phyloP scores from a whole-genome alignment of 2,329 filamentous ascomycete species.

The Alternaria panax region DNA sequence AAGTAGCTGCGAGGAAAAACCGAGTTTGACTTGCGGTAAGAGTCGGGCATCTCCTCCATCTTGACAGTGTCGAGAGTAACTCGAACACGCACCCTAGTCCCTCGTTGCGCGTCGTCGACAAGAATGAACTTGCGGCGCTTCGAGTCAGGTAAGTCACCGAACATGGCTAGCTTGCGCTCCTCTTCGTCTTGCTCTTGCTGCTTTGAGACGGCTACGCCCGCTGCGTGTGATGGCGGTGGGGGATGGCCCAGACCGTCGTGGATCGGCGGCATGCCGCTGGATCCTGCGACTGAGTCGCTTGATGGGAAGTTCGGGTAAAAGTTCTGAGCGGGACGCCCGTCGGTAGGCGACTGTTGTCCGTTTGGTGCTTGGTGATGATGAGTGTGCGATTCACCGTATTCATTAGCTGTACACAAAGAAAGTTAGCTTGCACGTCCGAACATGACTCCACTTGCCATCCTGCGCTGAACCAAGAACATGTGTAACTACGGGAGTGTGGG shows the following conservation, averaged over 20 bases:
- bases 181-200: constrained; percentile 63
- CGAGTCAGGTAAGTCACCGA: constrained; percentile 85
- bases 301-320: constrained; percentile 77
- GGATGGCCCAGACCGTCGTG: constrained; percentile 63
- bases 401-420: constrained; percentile 62
- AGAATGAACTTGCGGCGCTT: constrained; percentile 97
- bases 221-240: constrained; percentile 52
- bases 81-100: constrained; percentile 82
- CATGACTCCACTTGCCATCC: constrained; percentile 26
- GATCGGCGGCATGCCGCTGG: constrained; percentile 69
- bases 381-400: constrained; percentile 66
- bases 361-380: constrained; percentile 71
- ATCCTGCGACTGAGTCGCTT: constrained; percentile 60
- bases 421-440: constrained; percentile 53
- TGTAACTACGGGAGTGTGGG: constrained; percentile 25
- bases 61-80: constrained; percentile 93
- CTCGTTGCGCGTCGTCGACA: constrained; percentile 81
- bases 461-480: constrained; percentile 41
- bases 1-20: constrained; percentile 94
- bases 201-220: constrained; percentile 54
- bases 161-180: constrained; percentile 72
- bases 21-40: constrained; percentile 86
- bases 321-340: constrained; percentile 76
- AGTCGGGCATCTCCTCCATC: constrained; percentile 94
- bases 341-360: constrained; percentile 64